Percentiles rank a stretch among this genome's conserved stretches.
Conservation (phyloP, 306 rosid genomes). For the Citrullus mucosospermus region DNA sequence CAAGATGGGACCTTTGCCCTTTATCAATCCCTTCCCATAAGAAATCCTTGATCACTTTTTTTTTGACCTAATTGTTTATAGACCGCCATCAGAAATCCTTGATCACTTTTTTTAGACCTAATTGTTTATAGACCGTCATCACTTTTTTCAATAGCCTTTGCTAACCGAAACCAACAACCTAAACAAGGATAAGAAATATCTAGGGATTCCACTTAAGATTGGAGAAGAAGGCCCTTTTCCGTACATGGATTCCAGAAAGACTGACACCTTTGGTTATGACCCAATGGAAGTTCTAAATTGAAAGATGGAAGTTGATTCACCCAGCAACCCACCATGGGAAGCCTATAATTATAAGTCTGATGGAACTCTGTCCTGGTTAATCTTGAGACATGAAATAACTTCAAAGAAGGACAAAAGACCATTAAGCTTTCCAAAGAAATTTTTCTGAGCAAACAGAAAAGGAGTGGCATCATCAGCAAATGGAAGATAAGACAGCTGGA, state of each 20-base stretch:
- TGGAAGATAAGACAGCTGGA: background rate
- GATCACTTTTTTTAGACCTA: too few species aligned
- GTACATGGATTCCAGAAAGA: background rate
- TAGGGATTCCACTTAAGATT: too few species aligned
- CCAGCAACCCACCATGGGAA: background rate
- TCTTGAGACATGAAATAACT: background rate
- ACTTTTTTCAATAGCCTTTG: too few species aligned
- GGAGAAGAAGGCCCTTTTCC: background rate
- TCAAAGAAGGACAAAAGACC: background rate
- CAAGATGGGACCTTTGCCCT: too few species aligned
- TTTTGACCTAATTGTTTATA: too few species aligned
- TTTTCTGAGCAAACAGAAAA: background rate
- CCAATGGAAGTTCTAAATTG: background rate
- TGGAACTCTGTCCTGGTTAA: background rate
- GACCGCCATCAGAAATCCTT: too few species aligned
- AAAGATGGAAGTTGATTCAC: background rate
- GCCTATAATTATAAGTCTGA: background rate
- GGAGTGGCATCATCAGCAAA: background rate
- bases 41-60: too few species aligned
- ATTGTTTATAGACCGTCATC: too few species aligned
- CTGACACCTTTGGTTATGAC: background rate
- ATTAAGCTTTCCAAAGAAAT: background rate
- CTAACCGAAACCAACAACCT: too few species aligned
- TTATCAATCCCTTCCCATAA: too few species aligned
- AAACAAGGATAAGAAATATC: too few species aligned